These are phyloP conservation scores for Suhomyces sp. DNA, from an alignment of 805 yeast species.

Conservation along the genomic window DNA sequence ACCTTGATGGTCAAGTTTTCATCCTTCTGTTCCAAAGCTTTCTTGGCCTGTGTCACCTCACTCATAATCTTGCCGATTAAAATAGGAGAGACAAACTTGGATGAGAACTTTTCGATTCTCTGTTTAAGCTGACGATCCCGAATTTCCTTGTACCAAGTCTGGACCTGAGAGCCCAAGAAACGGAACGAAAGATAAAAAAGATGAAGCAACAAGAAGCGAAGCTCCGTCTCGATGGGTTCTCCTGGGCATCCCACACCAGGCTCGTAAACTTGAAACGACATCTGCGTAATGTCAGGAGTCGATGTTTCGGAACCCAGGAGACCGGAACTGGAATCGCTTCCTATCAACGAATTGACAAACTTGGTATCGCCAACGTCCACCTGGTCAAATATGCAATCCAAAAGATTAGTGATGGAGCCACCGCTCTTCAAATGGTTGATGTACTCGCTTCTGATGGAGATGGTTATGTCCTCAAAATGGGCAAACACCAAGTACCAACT, in stretches of 20 bases:
- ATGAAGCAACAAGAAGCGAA: conserved; percentile 44
- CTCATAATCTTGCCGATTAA: conserved; percentile 57
- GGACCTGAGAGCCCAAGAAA: conserved; percentile 55
- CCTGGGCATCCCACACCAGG: conserved; percentile 19
- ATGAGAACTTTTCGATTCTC: conserved; percentile 61
- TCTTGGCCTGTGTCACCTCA: conserved; percentile 45
- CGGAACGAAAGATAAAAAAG: conserved; percentile 49
- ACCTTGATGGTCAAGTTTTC: conserved; percentile 58
- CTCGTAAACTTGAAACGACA: conserved; percentile 20
- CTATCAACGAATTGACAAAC: conserved; percentile 17
- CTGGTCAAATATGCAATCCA: conserved; percentile 54
- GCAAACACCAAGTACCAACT: conserved; percentile 63
- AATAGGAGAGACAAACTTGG: conserved; percentile 59
- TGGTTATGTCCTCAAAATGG: conserved; percentile 64
- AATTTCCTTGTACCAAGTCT: conserved; percentile 68
- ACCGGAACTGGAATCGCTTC: neutral
- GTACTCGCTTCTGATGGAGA: conserved; percentile 59
- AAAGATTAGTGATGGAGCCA: conserved; percentile 46
- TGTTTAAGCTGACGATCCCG: conserved; percentile 64
- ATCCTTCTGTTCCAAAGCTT: conserved; percentile 28
- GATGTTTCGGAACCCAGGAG: conserved; percentile 3
- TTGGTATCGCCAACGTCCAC: conserved; percentile 38
- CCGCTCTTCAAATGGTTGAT: conserved; percentile 50
- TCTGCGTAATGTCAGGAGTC: conserved; percentile 12
- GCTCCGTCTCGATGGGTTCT: conserved; percentile 27